These are phyloP conservation scores for Coleophoma eucalyptorum DNA, from an alignment of 2,329 filamentous ascomycete species.

Conservation along the genomic window DNA sequence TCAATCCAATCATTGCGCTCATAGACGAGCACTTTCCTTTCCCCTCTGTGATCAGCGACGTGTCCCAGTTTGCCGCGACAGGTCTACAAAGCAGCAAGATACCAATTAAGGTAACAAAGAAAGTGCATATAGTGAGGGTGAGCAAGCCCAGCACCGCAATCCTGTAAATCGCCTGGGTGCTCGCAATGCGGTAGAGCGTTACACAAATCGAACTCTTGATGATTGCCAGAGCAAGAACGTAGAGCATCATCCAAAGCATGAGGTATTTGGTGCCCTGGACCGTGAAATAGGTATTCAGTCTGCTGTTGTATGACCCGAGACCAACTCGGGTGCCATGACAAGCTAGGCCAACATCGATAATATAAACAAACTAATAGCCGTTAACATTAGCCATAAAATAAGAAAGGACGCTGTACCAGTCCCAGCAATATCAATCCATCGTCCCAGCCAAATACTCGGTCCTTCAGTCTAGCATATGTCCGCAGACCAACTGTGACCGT, in stretches of 20 bases:
- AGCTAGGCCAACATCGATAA: constrained; percentile 10
- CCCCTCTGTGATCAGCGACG: constrained; percentile 4
- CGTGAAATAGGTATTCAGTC: constrained; percentile 9
- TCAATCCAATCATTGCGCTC: constrained; percentile 15
- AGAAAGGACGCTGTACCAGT: background rate
- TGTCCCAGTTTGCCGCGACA: constrained; percentile 15
- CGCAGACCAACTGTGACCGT: background rate
- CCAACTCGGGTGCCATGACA: constrained; percentile 14
- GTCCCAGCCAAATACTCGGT: background rate
- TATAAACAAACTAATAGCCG: background rate
- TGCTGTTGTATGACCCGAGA: constrained; percentile 11
- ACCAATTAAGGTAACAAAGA: constrained; percentile 14
- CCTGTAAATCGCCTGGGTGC: background rate
- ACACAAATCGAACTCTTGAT: constrained; percentile 20
- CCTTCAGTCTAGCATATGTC: background rate
- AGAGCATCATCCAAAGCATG: constrained; percentile 19
- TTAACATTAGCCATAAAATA: background rate
- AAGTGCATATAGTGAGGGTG: constrained; percentile 6
- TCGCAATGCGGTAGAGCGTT: constrained; percentile 14
- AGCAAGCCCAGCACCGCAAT: constrained; percentile 2
- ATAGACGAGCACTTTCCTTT: constrained; percentile 11
- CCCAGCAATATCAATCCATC: background rate
- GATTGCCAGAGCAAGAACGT: constrained; percentile 11
- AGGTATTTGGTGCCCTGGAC: constrained; percentile 14
- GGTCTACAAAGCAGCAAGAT: constrained; percentile 14